A percentile compares a stretch with the other conserved stretches of the same genome.
Conservation (phyloP, 208 protist genomes). For the Acanthamoeba lenticulata region DNA sequence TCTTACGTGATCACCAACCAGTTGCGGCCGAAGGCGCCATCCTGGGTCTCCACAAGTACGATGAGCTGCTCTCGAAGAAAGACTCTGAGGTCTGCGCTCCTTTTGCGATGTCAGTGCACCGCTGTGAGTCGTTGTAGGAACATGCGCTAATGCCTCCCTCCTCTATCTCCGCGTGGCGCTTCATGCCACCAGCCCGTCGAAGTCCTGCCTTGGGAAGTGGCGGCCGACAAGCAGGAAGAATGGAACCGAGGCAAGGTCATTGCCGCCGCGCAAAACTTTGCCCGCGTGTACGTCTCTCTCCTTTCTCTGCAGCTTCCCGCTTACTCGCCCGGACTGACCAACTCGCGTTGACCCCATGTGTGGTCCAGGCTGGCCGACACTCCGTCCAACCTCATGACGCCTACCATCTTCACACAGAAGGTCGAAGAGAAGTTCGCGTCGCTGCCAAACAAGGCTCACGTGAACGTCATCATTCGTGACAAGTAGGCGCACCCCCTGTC, state of each 20-base stretch:
- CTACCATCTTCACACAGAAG: constrained; percentile 30
- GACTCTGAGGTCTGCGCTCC: background rate
- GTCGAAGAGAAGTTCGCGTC: constrained; percentile 36
- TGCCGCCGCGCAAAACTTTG: constrained; percentile 57
- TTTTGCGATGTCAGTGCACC: too few relatives aligned
- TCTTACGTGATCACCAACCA: background rate
- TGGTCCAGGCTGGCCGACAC: background rate
- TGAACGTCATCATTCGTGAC: background rate
- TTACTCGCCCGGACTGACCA: background rate
- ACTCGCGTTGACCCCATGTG: background rate
- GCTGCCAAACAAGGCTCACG: background rate
- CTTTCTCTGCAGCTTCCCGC: background rate
- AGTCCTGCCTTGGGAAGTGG: background rate
- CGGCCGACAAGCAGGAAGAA: background rate
- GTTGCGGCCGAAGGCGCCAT: constrained; percentile 1
- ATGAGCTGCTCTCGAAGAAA: constrained; percentile 47
- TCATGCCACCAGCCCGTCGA: background rate
- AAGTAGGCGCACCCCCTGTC: background rate
- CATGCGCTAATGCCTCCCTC: background rate
- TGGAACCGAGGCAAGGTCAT: constrained; percentile 51
- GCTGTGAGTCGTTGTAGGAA: background rate
- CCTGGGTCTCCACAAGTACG: constrained; percentile 52
- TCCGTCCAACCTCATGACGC: constrained; percentile 55
- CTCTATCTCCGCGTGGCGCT: background rate
- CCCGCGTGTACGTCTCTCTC: constrained; percentile 30